Evolutionary conservation across 352 stramenopile genomes (phyloP).

Genomic region (Pythium phragmitis): DNA sequence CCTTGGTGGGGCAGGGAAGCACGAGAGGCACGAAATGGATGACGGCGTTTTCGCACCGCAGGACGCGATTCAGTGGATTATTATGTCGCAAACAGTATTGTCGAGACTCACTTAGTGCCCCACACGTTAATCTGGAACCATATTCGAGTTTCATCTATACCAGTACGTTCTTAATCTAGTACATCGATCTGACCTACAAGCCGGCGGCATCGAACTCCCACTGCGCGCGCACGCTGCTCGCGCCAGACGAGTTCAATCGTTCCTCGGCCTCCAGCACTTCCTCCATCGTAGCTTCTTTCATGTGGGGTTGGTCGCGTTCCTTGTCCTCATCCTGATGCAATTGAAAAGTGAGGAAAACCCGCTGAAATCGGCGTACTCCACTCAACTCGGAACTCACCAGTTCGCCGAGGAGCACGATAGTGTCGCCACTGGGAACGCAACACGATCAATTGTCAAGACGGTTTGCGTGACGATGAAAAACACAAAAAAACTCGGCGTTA

Average conservation of each 20-base stretch:
- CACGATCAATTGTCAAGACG: not conserved
- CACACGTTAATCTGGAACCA: not conserved
- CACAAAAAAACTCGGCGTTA: not conserved
- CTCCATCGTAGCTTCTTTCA: constrained; percentile 76
- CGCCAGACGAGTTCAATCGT: constrained; percentile 58
- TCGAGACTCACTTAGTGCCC: not conserved
- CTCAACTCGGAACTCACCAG: constrained; percentile 39
- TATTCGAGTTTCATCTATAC: not conserved
- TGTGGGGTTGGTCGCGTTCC: constrained; percentile 77
- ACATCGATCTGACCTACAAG: constrained; percentile 15
- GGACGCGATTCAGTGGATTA: not conserved
- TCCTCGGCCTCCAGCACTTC: constrained; percentile 83
- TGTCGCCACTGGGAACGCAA: constrained; percentile 60
- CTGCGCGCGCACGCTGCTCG: constrained; percentile 71
- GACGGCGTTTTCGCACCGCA: not conserved
- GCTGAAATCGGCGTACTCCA: not conserved
- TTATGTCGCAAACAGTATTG: constrained; percentile 19
- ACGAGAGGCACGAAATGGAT: constrained; percentile 26
- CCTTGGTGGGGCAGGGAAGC: constrained; percentile 8
- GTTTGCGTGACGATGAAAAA: not conserved
- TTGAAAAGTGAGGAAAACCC: not conserved
- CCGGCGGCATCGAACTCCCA: constrained; percentile 75
- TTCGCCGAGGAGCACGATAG: constrained; percentile 85
- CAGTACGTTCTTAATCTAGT: constrained; percentile 26
- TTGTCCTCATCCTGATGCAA: constrained; percentile 68